Base-by-base conservation (phyloP, 2,329 filamentous ascomycete genomes). In the Aspergillus amoenus region DNA sequence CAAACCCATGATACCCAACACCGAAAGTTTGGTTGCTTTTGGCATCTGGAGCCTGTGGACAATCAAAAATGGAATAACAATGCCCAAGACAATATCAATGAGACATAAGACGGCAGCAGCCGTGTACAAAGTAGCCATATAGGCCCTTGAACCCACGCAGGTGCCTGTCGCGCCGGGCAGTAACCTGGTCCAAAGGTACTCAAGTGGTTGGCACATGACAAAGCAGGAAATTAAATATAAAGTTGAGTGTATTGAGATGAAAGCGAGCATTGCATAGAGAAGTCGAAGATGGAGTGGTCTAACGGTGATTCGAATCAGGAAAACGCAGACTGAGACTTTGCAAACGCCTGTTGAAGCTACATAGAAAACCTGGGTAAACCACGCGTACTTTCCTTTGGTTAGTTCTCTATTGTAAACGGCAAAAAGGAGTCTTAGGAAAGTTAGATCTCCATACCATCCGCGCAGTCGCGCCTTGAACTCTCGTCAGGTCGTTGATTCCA, bases 1-100 rank as follows among this genome's bases (percentile, higher is more conserved):
- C 71, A 42, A 13, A 30, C 42, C 22, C 45, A 46, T 17, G 9
- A 46, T 32, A 15, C 43, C 21, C 43, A 46, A 3, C 15, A 46
- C 73, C 1, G 82, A 76, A 3, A 81, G 17, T 64, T 85, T 86
- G 4, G 78, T 80, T 57, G 75, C 75, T 12, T 61, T 68, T 51
- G 79, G 78, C 78, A 87, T 84, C 50, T 84, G 79, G 30, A 87
- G 67, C n/a, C 79, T 77, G 68, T 74, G 79, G 1, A 87, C 76
- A 3, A 87, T 73, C 62, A 81, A 81, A 9, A 82, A 78, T 0
- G 82, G 82, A 4, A 84, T 67, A 30, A 83, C 75, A n/a, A 46
- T 30, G 7, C 43, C 43, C 11, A 46, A 15, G 15, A 4, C 7
- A 24, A 46, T 32, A 18, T 46, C 43, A 24, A 46, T 46, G 6